Evolutionary conservation across 495 filamentous ascomycete species (phyloP), one percentile per base, ranked within the genome.

Genomic region (Eremomyces bilateralis): DNA sequence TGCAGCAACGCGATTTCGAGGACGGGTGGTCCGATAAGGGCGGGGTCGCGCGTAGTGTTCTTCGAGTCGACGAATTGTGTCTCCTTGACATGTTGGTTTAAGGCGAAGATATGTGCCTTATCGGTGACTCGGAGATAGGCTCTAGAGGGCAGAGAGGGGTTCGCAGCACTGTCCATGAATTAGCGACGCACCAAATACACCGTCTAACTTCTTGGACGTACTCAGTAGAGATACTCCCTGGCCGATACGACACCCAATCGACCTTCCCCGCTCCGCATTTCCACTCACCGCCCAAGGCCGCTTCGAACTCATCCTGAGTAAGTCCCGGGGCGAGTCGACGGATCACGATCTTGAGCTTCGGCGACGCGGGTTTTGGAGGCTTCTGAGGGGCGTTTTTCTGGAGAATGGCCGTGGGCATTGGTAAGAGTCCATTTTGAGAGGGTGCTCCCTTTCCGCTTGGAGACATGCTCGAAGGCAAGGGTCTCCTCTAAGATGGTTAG

Each of bases 151-250:
- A 53, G 62, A 21, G 80, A 91, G 20, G 69, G 71, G 48, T 83
- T 84, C 15, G 72, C 73, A 15, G 73, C 72, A 50, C 76, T 93
- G 40, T n/a, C n/a, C n/a, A 27, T 27, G 13, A 16, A 35, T 35
- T 34, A 36, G 31, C 20, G 3, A 31, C n/a, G n/a, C 3, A 18
- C 29, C 32, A 36, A 40, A 20, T 22, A 35, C 16, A 35, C 5
- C 20, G 16, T 35, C 21, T 17, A 13, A 27, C n/a, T 15, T 20
- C 19, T n/a, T 17, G 21, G n/a, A 54, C 64, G 48, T 49, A 92
- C 84, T 95, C 81, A 47, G 77, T 78, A 3, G 85, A 88, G 17
- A 84, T 60, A 47, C 91, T 90, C 44, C 88, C 88, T 19, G 69
- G 60, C 41, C 71, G 69, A 56, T 76, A 97, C 21, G 60, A 53